Percentiles rank a stretch among this genome's conserved stretches.
These are phyloP conservation scores for Malassezia japonica DNA, from an alignment of 1,284 basidiomycete genomes.

Conservation along the genomic window DNA sequence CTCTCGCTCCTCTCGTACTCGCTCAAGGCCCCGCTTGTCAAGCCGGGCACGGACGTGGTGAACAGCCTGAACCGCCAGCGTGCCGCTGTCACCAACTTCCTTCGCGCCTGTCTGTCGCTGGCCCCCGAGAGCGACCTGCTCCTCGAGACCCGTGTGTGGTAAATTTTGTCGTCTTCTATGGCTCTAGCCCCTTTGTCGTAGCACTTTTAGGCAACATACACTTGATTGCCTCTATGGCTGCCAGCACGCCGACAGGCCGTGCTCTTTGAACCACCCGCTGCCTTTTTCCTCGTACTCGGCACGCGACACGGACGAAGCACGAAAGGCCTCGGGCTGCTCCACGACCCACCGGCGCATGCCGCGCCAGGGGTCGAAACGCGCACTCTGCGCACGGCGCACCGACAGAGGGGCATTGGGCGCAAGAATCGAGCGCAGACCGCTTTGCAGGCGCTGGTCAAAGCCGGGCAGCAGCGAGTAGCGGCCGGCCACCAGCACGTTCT, in stretches of 20 bases:
- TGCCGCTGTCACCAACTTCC: slow-evolving; percentile 81
- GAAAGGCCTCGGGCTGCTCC: slow-evolving; percentile 21
- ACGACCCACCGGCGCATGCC: slow-evolving; percentile 80
- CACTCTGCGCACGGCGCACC: slow-evolving; percentile 56
- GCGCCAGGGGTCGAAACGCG: slow-evolving; percentile 72
- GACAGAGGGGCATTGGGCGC: slow-evolving; percentile 24
- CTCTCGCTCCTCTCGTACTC: slow-evolving; percentile 42
- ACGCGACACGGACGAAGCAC: slow-evolving; percentile 57
- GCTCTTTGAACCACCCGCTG: slow-evolving; percentile 60
- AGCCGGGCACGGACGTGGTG: slow-evolving; percentile 86
- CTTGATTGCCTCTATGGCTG: neutral
- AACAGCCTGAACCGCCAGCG: slow-evolving; percentile 91
- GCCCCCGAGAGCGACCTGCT: slow-evolving; percentile 44
- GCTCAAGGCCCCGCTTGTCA: slow-evolving; percentile 92
- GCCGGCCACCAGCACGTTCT: slow-evolving; percentile 19
- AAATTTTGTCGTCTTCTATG: slow-evolving; percentile 5
- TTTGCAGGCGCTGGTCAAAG: slow-evolving; percentile 57
- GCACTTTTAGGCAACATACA: too few relatives aligned
- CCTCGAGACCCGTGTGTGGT: slow-evolving; percentile 43
- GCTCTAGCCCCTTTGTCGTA: neutral
- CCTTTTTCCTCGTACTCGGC: slow-evolving; percentile 87
- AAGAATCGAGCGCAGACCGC: slow-evolving; percentile 38
- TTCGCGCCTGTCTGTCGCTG: slow-evolving; percentile 54
- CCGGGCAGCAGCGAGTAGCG: slow-evolving; percentile 19
- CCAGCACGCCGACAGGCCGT: slow-evolving; percentile 28